Percentiles rank a stretch among this genome's conserved stretches.
Conservation (phyloP, 495 filamentous ascomycete genomes). For the Aspergillus heteromorphus region DNA sequence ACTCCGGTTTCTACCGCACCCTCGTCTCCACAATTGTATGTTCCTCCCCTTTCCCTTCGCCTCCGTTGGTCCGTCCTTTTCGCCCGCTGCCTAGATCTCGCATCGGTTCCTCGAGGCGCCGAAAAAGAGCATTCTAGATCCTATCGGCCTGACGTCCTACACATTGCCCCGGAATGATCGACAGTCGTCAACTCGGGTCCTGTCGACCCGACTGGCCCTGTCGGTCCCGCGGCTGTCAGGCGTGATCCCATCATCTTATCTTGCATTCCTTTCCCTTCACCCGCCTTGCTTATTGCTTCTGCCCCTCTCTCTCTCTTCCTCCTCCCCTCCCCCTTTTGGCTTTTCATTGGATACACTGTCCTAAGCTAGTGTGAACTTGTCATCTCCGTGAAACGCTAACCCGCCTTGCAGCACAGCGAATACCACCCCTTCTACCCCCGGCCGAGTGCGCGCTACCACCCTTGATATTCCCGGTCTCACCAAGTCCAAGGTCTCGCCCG, state of each 20-base stretch:
- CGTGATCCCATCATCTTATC: not conserved
- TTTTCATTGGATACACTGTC: not conserved
- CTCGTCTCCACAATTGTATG: constrained; percentile 67
- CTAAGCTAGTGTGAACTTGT: not conserved
- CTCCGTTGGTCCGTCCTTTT: constrained; percentile 15
- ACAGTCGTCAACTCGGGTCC: not conserved
- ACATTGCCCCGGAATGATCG: constrained; percentile 3
- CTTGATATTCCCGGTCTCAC: constrained; percentile 88
- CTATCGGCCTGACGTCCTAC: not conserved
- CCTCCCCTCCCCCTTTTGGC: not conserved
- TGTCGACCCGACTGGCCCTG: not conserved
- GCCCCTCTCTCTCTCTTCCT: constrained; percentile 5
- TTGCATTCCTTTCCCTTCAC: not conserved
- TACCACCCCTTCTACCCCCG: constrained; percentile 36
- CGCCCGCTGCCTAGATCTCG: constrained; percentile 1
- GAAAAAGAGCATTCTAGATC: constrained; percentile 12
- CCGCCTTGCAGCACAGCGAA: constrained; percentile 10
- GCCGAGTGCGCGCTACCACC: constrained; percentile 71
- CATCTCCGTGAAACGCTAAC: not conserved
- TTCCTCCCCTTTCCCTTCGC: constrained; percentile 16
- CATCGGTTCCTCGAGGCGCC: not conserved
- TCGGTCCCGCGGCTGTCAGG: not conserved
- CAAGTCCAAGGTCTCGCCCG: constrained; percentile 86
- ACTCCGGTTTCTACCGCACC: constrained; percentile 66
- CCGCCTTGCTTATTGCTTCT: not conserved